These are phyloP conservation scores for Rubia tinctorum DNA, from an alignment of 305 asterid genomes.

Conservation along the genomic window DNA sequence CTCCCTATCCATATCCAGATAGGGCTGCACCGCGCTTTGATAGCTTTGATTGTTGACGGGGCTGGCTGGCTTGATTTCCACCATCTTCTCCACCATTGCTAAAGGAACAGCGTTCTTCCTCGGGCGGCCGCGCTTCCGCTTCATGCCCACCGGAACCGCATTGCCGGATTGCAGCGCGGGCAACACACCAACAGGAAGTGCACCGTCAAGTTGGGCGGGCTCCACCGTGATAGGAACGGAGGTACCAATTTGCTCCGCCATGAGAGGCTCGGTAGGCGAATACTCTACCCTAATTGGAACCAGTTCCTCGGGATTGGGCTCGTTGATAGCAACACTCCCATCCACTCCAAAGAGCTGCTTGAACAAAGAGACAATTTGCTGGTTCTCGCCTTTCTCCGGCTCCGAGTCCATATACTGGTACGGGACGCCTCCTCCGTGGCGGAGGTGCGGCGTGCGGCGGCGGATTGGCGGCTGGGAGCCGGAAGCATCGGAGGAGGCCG, in stretches of 20 bases:
- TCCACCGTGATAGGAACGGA: background rate
- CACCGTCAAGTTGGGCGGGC: background rate
- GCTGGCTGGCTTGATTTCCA: constrained; percentile 3
- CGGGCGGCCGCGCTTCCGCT: constrained; percentile 63
- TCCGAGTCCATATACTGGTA: constrained; percentile 18
- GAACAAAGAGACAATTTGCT: constrained; percentile 36
- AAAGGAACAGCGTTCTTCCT: constrained; percentile 22
- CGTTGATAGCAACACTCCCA: constrained; percentile 10
- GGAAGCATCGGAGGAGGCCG: constrained; percentile 37
- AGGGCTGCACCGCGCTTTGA: constrained; percentile 32
- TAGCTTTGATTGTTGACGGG: constrained; percentile 20
- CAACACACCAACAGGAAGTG: background rate
- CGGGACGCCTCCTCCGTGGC: constrained; percentile 35
- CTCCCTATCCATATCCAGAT: constrained; percentile 37
- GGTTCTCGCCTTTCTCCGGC: constrained; percentile 33
- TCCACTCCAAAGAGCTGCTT: constrained; percentile 51
- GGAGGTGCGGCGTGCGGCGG: constrained; percentile 72
- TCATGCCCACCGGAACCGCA: constrained; percentile 27
- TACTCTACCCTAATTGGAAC: constrained; percentile 52
- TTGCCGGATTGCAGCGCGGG: constrained; percentile 18
- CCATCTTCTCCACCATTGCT: constrained; percentile 10
- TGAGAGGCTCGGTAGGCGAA: constrained; percentile 25
- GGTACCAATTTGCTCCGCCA: background rate
- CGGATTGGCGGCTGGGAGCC: constrained; percentile 36
- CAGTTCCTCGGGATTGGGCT: constrained; percentile 24